Evolutionary conservation across 1,139 yeast species (phyloP).

Genomic region (Yamadazyma siamensis): DNA sequence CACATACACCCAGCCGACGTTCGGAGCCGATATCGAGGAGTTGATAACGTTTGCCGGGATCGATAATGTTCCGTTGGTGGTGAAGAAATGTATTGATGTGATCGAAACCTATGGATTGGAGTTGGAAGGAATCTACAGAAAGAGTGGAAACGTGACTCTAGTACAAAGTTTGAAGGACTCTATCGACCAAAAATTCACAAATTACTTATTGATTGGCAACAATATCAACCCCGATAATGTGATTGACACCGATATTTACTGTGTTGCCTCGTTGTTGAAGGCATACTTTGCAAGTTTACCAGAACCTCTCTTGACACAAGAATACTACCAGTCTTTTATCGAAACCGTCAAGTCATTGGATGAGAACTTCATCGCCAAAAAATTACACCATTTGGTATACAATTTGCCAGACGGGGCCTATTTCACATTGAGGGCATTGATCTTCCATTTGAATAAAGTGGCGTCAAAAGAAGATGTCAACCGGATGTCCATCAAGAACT

Average conservation of each 20-base stretch:
- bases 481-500: constrained; percentile 75
- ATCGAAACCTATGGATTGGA: constrained; percentile 81
- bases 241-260: constrained; percentile 67
- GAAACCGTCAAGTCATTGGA: constrained; percentile 66
- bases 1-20: constrained; percentile 52
- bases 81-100: constrained; percentile 81
- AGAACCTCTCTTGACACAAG: constrained; percentile 62
- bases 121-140: constrained; percentile 85
- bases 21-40: constrained; percentile 77
- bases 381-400: constrained; percentile 82
- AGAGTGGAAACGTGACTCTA: constrained; percentile 74
- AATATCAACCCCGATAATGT: constrained; percentile 44
- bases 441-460: constrained; percentile 80
- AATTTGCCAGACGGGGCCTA: constrained; percentile 93
- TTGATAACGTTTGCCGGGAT: constrained; percentile 75
- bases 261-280: constrained; percentile 70
- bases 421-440: constrained; percentile 79
- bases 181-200: constrained; percentile 76
- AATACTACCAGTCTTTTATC: constrained; percentile 55
- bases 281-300: constrained; percentile 67
- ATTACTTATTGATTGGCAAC: constrained; percentile 45
- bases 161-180: constrained; percentile 69
- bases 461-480: constrained; percentile 61
- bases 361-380: constrained; percentile 58
- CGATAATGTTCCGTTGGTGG: constrained; percentile 89